Percentiles rank a stretch among this genome's conserved stretches.
Conservation (phyloP, 441 rosid genomes). For the Isatis lusitanica region DNA sequence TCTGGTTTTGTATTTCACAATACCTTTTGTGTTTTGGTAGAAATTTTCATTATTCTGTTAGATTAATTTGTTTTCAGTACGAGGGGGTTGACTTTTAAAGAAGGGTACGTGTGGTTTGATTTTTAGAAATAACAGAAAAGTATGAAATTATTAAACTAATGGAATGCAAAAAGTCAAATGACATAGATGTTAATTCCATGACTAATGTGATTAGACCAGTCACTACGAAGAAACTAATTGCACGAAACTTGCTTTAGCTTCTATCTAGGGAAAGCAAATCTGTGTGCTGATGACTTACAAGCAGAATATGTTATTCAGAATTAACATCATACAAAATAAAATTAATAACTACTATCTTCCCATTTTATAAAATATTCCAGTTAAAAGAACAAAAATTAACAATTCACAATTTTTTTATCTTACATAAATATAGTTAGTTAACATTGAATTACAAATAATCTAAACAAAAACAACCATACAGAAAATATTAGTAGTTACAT, state of each 20-base stretch:
- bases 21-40: background rate
- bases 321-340: background rate
- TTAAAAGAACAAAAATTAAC: no score
- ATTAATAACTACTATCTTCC: no score
- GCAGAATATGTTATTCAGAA: conserved; percentile 7
- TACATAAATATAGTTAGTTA: no score
- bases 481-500: no score
- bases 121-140: background rate
- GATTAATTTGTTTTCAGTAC: background rate
- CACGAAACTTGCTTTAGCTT: conserved; percentile 8
- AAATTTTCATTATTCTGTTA: background rate
- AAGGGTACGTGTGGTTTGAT: conserved; percentile 19
- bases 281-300: conserved; percentile 17
- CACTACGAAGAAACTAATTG: conserved; percentile 16
- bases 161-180: conserved; percentile 33
- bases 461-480: no score
- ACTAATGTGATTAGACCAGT: conserved; percentile 25
- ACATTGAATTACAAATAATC: no score
- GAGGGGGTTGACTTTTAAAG: conserved; percentile 25
- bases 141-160: conserved; percentile 14
- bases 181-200: conserved; percentile 3
- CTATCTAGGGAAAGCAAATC: conserved; percentile 7
- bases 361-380: no score
- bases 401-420: no score
- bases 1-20: background rate